Base-by-base conservation (phyloP, 2,329 filamentous ascomycete genomes). In the Hypoxylon sp. region DNA sequence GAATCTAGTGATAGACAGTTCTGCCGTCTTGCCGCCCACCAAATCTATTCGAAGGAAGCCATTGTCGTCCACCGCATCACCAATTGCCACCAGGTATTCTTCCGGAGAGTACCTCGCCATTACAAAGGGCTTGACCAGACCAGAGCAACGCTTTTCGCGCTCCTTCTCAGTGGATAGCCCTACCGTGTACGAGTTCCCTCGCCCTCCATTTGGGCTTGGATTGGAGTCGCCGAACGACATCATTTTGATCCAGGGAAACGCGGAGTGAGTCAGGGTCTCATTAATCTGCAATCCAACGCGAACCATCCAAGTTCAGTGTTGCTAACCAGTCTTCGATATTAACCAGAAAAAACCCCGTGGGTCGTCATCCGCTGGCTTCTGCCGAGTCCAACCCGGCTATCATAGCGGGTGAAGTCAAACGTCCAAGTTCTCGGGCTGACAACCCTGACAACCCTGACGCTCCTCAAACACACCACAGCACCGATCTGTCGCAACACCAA, bases 181-280 rank as follows among this genome's bases (percentile, higher is more conserved):
- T 65, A 88, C 85, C 30, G 78, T 89, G 50, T 89, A 89, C 82
- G 85, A 87, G 72, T 87, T 86, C 71, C 83, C 83, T 53, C 68
- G 61, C 51, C 69, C 64, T 68, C 71, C 70, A 30, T 36, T 61
- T 51, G 67, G 50, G 38, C 60, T 70, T 69, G 72, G 68, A 42
- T 65, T 66, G 64, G 66, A 72, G 49, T 66, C 70, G 44, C 56
- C 68, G 45, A 46, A 59, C 38, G 66, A 71, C 48, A 59, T 67
- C 38, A 61, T 62, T 32, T 53, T 60, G 22, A 61, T 59, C n/a
- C 64, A 64, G 62, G 53, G 48, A 54, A 68, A 71, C 69, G 66
- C 64, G 67, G 72, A 71, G 75, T 77, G 64, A 76, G 75, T 76
- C 74, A 68, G 68, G 67, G 71, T 75, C 68, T 73, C 69, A 72